phyloP scores from a whole-genome alignment of 139 green algal species.

The Trebouxia sp. region DNA sequence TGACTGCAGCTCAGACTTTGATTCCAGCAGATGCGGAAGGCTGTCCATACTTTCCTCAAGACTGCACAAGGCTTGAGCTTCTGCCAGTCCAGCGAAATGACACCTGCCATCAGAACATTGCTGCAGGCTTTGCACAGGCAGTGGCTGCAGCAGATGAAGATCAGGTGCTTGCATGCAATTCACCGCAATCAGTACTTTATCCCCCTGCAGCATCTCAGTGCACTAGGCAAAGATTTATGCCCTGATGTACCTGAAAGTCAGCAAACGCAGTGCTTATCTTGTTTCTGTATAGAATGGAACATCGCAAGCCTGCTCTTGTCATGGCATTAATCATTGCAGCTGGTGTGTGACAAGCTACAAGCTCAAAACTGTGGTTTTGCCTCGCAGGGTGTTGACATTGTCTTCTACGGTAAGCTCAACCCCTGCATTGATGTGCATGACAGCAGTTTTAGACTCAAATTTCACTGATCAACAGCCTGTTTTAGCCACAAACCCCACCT shows the following conservation, averaged over 20 bases:
- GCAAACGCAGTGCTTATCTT: no score
- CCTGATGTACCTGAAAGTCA: no score
- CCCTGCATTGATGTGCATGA: no score
- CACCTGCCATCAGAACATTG: not conserved
- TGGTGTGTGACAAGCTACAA: no score
- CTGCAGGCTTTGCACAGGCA: not conserved
- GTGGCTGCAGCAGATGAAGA: constrained; percentile 1
- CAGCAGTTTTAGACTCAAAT: no score
- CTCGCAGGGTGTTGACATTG: not conserved
- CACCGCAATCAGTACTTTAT: no score
- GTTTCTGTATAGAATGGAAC: not conserved
- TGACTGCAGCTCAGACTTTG: not conserved
- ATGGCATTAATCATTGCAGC: no score
- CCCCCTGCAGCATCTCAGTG: no score
- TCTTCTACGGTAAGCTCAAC: not conserved
- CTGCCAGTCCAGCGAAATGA: not conserved
- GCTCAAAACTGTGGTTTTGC: no score
- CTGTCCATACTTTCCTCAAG: not conserved
- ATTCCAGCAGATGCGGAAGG: not conserved
- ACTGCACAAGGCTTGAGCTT: not conserved
- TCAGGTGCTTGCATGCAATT: not conserved
- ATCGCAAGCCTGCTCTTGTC: not conserved
- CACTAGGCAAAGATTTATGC: no score
- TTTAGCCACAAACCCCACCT: no score
- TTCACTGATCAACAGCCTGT: no score